Evolutionary conservation across 2,329 filamentous ascomycete genomes (phyloP).

Genomic region (Paecilomyces variotii): DNA sequence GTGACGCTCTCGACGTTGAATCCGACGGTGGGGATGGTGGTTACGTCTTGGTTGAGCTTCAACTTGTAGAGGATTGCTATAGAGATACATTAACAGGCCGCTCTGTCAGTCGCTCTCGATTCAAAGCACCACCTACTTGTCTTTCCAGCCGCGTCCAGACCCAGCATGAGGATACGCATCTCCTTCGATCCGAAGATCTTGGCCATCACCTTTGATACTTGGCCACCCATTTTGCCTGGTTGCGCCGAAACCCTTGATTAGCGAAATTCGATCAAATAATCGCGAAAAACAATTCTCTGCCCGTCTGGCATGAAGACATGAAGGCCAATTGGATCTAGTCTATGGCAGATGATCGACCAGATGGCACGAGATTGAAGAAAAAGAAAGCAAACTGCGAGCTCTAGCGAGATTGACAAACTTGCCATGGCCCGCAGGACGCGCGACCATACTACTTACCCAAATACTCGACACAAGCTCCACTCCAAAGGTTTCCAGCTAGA

Average conservation of each 20-base stretch:
- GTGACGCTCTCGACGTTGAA: constrained; percentile 99
- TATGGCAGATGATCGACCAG: not conserved
- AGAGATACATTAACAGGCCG: constrained; percentile 1
- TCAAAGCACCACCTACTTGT: constrained; percentile 54
- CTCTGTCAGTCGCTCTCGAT: not conserved
- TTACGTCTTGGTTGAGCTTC: constrained; percentile 96
- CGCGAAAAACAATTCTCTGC: not conserved
- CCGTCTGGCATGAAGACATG: not conserved
- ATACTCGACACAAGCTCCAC: not conserved
- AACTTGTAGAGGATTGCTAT: constrained; percentile 91
- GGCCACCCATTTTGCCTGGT: constrained; percentile 67
- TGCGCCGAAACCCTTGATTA: not conserved
- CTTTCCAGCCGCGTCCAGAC: constrained; percentile 95
- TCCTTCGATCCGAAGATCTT: constrained; percentile 99
- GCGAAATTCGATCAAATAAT: not conserved
- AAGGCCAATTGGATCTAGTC: not conserved
- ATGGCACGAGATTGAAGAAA: not conserved
- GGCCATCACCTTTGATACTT: constrained; percentile 92
- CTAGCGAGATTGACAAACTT: not conserved
- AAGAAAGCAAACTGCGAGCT: not conserved
- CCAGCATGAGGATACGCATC: constrained; percentile 97
- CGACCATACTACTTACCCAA: not conserved
- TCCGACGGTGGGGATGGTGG: constrained; percentile 94
- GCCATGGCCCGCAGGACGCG: not conserved
- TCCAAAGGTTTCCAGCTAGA: not conserved